Conservation (phyloP, 805 yeast genomes). For the Candida piceae region DNA sequence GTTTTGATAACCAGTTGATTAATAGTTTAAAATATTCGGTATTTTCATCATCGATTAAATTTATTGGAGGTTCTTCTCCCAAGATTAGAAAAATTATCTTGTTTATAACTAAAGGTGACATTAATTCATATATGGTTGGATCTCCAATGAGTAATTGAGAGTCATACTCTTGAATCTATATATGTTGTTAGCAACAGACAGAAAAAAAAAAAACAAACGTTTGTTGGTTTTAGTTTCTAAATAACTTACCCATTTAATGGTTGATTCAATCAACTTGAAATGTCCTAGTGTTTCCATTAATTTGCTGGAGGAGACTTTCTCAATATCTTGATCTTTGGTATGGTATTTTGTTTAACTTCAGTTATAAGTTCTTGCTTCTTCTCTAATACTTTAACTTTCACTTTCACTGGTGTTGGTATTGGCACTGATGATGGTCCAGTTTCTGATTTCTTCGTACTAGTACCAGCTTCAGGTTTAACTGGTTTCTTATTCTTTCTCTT, state of each 20-base stretch:
- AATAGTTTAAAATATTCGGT: constrained; percentile 8
- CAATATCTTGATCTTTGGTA: too few species aligned
- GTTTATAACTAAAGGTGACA: constrained; percentile 16
- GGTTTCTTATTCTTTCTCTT: too few species aligned
- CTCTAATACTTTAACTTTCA: too few species aligned
- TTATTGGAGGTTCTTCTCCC: constrained; percentile 14
- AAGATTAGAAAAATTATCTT: constrained; percentile 13
- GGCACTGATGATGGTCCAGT: too few species aligned
- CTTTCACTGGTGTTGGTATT: too few species aligned
- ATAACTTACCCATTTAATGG: constrained; percentile 20
- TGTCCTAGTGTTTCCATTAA: constrained; percentile 1
- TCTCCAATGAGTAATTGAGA: constrained; percentile 9
- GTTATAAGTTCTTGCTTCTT: too few species aligned
- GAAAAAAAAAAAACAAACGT: constrained; percentile 1
- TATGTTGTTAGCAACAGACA: neutral
- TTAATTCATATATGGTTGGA: constrained; percentile 8
- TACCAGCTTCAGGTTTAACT: too few species aligned
- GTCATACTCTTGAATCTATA: constrained; percentile 19
- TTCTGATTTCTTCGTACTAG: too few species aligned
- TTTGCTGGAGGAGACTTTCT: too few species aligned
- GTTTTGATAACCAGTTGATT: constrained; percentile 6
- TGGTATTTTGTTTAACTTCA: too few species aligned
- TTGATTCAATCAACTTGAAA: constrained; percentile 16
- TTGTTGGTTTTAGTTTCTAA: too few species aligned
- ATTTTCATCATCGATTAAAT: constrained; percentile 4